Evolutionary conservation across 2,329 filamentous ascomycete genomes (phyloP).

Genomic region (Arthrobotrys sinensis): DNA sequence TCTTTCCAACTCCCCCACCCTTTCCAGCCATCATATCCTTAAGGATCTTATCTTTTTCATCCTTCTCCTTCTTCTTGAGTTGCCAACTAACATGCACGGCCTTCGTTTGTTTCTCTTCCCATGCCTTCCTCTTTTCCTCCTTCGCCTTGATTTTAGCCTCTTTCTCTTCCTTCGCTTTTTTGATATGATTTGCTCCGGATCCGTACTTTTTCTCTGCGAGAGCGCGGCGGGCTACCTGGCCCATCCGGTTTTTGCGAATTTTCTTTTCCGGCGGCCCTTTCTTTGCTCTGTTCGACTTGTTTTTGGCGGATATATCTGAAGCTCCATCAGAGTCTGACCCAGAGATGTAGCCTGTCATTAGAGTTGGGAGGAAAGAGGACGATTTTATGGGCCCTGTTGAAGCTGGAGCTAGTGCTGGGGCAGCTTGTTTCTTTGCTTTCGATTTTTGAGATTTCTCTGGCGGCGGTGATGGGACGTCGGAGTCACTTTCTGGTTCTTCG

Average conservation of each 20-base stretch:
- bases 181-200: conserved; percentile 77
- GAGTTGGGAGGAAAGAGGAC: conserved; percentile 79
- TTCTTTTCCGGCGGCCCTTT: conserved; percentile 63
- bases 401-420: conserved; percentile 35
- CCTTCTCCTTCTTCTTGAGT: conserved; percentile 74
- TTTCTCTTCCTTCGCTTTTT: conserved; percentile 66
- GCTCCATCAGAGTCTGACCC: conserved; percentile 78
- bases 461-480: conserved; percentile 54
- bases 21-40: conserved; percentile 69
- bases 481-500: conserved; percentile 62
- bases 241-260: conserved; percentile 79
- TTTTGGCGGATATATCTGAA: conserved; percentile 69
- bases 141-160: conserved; percentile 67
- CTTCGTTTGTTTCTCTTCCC: conserved; percentile 71
- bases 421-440: conserved; percentile 61
- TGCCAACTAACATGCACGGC: conserved; percentile 77
- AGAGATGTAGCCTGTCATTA: conserved; percentile 85
- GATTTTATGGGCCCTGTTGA: conserved; percentile 44
- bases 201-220: conserved; percentile 88
- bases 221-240: conserved; percentile 82
- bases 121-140: conserved; percentile 70
- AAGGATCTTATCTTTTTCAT: conserved; percentile 71
- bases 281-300: conserved; percentile 64
- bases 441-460: conserved; percentile 27
- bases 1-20: conserved; percentile 62